A percentile compares a stretch with the other conserved stretches of the same genome.
Evolutionary conservation across 306 rosid genomes (phyloP).

Genomic region (Potentilla sterilis): DNA sequence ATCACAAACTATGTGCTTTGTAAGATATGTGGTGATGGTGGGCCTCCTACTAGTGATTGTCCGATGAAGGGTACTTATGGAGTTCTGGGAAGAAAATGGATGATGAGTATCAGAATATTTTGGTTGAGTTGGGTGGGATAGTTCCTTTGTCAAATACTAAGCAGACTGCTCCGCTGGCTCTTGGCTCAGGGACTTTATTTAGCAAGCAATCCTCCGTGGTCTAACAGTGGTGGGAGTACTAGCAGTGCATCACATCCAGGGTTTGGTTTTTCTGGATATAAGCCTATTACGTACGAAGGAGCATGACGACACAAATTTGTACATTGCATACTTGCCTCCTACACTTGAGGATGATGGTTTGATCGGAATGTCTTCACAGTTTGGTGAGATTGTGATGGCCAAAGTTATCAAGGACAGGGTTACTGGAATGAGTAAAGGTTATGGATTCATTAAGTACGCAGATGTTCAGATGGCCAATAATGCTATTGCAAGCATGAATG

Average conservation of each 20-base stretch:
- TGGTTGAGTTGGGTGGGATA: slow-evolving; percentile 79
- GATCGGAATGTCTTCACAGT: slow-evolving; percentile 79
- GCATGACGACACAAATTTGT: slow-evolving; percentile 89
- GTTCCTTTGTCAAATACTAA: slow-evolving; percentile 44
- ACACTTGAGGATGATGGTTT: slow-evolving; percentile 86
- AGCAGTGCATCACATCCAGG: slow-evolving; percentile 51
- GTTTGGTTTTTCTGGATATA: slow-evolving; percentile 59
- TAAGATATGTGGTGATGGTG: slow-evolving; percentile 98
- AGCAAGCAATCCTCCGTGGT: slow-evolving; percentile 94
- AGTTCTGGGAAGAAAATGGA: slow-evolving; percentile 62
- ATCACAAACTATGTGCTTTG: slow-evolving; percentile 77
- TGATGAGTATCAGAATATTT: slow-evolving; percentile 87
- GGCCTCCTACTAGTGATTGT: slow-evolving; percentile 94
- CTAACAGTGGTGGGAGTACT: slow-evolving; percentile 45
- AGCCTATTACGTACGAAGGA: slow-evolving; percentile 68
- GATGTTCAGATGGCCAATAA: slow-evolving; percentile 90
- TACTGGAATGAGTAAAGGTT: slow-evolving; percentile 89
- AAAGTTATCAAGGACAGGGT: slow-evolving; percentile 87
- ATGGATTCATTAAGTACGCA: slow-evolving; percentile 90
- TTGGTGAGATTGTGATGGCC: slow-evolving; percentile 97
- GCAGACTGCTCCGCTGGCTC: slow-evolving; percentile 39
- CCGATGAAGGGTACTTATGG: slow-evolving; percentile 90
- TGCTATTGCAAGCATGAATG: slow-evolving; percentile 87
- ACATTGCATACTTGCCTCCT: slow-evolving; percentile 92
- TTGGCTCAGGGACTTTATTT: slow-evolving; percentile 72